These are phyloP conservation scores for Fusarium cicatricum DNA, from an alignment of 2,329 filamentous ascomycete species.

Conservation along the genomic window DNA sequence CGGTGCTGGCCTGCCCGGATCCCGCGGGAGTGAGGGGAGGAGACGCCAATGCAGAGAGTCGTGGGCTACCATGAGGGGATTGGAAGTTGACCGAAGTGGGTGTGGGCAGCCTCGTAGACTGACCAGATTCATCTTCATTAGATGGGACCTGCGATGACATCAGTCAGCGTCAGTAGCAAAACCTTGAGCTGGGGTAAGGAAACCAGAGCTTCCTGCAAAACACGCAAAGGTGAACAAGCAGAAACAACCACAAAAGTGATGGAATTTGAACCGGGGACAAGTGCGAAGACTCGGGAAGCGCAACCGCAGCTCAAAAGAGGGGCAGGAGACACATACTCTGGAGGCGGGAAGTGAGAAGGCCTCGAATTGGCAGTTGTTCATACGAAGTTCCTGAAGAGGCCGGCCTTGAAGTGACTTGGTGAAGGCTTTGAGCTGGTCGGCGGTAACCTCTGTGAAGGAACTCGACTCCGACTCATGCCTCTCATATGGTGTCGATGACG, in stretches of 20 bases:
- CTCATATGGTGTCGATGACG: conserved; percentile 36
- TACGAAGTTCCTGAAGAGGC: conserved; percentile 80
- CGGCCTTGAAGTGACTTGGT: conserved; percentile 76
- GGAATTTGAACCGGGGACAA: background rate
- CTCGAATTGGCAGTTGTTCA: conserved; percentile 90
- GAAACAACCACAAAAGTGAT: background rate
- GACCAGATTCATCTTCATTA: conserved; percentile 66
- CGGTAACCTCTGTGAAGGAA: conserved; percentile 54
- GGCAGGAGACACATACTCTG: conserved; percentile 67
- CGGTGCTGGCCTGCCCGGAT: conserved; percentile 58
- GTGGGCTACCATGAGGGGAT: conserved; percentile 74
- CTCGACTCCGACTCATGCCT: conserved; percentile 31
- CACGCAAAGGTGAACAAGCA: background rate
- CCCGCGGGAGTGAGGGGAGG: conserved; percentile 89
- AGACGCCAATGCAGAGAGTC: conserved; percentile 78
- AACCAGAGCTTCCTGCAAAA: background rate
- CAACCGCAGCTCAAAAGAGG: conserved; percentile 16
- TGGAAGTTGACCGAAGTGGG: conserved; percentile 70
- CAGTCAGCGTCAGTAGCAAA: conserved; percentile 41
- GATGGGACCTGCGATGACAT: conserved; percentile 60
- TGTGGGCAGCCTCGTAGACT: conserved; percentile 70
- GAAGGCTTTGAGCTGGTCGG: conserved; percentile 75
- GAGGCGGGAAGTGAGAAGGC: conserved; percentile 88
- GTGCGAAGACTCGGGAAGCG: conserved; percentile 1
- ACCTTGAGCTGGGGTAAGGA: conserved; percentile 13